Conservation (phyloP, 805 yeast species). For the Candida montana region DNA sequence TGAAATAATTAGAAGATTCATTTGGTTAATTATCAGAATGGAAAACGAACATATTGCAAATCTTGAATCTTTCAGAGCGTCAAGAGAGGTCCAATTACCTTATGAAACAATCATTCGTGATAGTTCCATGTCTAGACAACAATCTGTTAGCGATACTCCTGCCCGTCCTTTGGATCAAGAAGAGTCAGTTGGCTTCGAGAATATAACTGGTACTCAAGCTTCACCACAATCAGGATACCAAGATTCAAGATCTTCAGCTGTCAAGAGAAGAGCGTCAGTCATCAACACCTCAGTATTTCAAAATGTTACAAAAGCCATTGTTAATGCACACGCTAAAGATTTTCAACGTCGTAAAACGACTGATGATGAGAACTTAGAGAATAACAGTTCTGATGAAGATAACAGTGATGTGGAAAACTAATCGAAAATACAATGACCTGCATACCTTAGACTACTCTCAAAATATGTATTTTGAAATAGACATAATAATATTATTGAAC, state of each 20-base stretch:
- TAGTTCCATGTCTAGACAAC: constrained; percentile 22
- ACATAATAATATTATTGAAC: background rate
- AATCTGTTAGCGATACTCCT: background rate
- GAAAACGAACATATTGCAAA: constrained; percentile 96
- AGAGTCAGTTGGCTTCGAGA: constrained; percentile 4
- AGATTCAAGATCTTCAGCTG: background rate
- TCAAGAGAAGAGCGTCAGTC: constrained; percentile 19
- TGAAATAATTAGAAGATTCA: constrained; percentile 74
- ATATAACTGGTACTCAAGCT: background rate
- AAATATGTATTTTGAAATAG: no score
- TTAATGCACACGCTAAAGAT: constrained; percentile 78
- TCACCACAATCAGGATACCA: background rate
- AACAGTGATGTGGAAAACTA: constrained; percentile 28
- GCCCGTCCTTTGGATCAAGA: constrained; percentile 7
- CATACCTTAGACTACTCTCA: constrained; percentile 12
- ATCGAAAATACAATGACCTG: background rate
- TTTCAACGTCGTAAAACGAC: constrained; percentile 45
- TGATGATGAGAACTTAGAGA: constrained; percentile 16
- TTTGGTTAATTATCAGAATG: constrained; percentile 90
- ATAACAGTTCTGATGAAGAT: constrained; percentile 25
- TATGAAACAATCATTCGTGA: constrained; percentile 42
- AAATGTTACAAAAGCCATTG: constrained; percentile 49
- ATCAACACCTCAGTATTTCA: constrained; percentile 30
- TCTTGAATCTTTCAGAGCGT: constrained; percentile 78
- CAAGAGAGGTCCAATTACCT: constrained; percentile 83